These are phyloP conservation scores for Zostera marina DNA, from an alignment of 116 monocot species.

Conservation along the genomic window DNA sequence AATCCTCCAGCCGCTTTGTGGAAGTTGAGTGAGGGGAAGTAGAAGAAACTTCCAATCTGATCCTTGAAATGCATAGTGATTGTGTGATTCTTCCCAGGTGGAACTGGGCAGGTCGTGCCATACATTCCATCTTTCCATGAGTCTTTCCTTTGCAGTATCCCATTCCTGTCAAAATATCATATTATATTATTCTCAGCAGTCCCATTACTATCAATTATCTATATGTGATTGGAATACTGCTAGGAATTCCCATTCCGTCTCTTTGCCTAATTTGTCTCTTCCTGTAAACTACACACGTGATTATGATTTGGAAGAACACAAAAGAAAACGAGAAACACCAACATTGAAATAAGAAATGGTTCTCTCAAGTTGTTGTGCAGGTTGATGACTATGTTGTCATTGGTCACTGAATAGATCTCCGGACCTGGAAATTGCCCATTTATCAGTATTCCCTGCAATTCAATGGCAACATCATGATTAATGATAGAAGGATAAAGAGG, in stretches of 20 bases:
- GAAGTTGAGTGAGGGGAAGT: constrained; percentile 49
- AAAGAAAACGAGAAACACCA: background rate
- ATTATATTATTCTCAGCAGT: too few relatives aligned
- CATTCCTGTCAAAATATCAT: constrained; percentile 26
- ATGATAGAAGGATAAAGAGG: background rate
- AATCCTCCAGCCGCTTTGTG: constrained; percentile 36
- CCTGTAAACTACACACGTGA: too few relatives aligned
- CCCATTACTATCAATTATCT: too few relatives aligned
- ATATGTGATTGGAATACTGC: too few relatives aligned
- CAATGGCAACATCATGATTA: background rate
- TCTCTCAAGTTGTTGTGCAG: constrained; percentile 48
- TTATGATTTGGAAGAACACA: background rate
- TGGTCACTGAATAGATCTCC: constrained; percentile 53
- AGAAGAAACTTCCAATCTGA: constrained; percentile 73
- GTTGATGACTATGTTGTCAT: constrained; percentile 73
- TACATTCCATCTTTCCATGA: constrained; percentile 47
- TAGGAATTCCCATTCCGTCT: too few relatives aligned
- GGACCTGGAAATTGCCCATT: constrained; percentile 87
- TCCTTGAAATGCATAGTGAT: constrained; percentile 47
- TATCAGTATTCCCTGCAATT: constrained; percentile 66
- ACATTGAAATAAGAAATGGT: constrained; percentile 80
- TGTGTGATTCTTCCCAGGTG: constrained; percentile 6
- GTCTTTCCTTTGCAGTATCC: constrained; percentile 59
- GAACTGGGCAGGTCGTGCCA: constrained; percentile 10
- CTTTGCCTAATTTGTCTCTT: too few relatives aligned